Conservation (phyloP, 768 basidiomycete genomes). For the Pisolithus sp. region DNA sequence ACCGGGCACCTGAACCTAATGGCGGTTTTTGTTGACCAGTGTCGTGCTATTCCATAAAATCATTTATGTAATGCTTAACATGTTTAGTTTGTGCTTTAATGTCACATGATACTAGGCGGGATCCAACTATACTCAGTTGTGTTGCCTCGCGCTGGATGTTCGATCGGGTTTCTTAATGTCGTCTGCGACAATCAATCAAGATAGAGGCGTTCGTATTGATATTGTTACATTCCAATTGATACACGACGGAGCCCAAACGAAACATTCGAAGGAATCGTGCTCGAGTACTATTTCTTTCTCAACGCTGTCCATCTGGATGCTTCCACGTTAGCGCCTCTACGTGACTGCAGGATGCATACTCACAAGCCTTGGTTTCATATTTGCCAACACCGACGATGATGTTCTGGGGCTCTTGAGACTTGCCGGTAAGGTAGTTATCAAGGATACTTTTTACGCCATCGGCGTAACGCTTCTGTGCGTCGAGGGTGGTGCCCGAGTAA, state of each 20-base stretch:
- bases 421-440: constrained; percentile 56
- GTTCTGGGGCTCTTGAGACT: constrained; percentile 70
- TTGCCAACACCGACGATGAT: constrained; percentile 71
- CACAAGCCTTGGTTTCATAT: constrained; percentile 43
- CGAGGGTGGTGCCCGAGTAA: constrained; percentile 84
- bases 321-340: neutral
- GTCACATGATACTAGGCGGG: no score
- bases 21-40: no score
- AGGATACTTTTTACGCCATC: constrained; percentile 64
- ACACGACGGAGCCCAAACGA: neutral
- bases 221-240: neutral
- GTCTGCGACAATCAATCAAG: no score
- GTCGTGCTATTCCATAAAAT: no score
- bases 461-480: constrained; percentile 86
- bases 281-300: neutral
- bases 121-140: no score
- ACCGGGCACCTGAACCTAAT: no score
- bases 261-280: neutral
- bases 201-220: no score
- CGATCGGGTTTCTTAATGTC: no score
- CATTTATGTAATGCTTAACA: no score
- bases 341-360: constrained; percentile 9
- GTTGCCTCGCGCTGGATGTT: no score
- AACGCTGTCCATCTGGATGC: constrained; percentile 8
- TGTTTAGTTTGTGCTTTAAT: no score